Evolutionary conservation across 2,329 filamentous ascomycete genomes (phyloP).

Genomic region (Aureobasidium lini): DNA sequence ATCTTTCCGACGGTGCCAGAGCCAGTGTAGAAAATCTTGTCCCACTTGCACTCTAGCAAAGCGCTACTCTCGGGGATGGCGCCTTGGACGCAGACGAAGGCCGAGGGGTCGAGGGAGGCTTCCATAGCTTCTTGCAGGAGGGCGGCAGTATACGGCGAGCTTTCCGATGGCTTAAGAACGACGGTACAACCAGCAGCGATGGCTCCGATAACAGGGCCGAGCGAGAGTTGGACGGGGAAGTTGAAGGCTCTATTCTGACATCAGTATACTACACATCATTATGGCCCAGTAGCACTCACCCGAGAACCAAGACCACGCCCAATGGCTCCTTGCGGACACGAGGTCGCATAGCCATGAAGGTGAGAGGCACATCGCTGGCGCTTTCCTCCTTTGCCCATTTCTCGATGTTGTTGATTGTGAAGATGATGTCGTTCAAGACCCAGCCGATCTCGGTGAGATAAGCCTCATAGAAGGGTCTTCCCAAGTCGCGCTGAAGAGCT

Average conservation of each 20-base stretch:
- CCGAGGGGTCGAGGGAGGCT: conserved; percentile 65
- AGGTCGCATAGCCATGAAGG: conserved; percentile 62
- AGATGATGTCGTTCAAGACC: conserved; percentile 73
- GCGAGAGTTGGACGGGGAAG: conserved; percentile 75
- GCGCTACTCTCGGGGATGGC: conserved; percentile 70
- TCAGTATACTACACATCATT: background rate
- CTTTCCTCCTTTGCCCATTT: conserved; percentile 78
- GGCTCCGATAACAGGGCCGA: conserved; percentile 77
- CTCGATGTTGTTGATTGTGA: conserved; percentile 67
- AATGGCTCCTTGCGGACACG: conserved; percentile 81
- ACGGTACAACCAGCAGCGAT: conserved; percentile 89
- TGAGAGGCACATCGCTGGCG: conserved; percentile 60
- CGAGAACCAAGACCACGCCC: conserved; percentile 76
- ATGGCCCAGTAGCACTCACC: conserved; percentile 37
- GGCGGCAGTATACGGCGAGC: conserved; percentile 66
- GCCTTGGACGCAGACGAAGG: conserved; percentile 75
- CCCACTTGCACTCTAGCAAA: conserved; percentile 83
- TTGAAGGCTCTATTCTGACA: conserved; percentile 65
- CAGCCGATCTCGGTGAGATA: conserved; percentile 68
- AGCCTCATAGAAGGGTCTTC: conserved; percentile 70
- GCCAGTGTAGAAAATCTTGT: conserved; percentile 97
- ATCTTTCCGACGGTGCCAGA: conserved; percentile 61
- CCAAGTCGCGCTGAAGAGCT: conserved; percentile 69
- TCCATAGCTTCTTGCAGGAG: conserved; percentile 73
- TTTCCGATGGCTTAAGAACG: conserved; percentile 85